Base-by-base conservation (phyloP, 2,329 filamentous ascomycete species). In the Curvularia spicifera region DNA sequence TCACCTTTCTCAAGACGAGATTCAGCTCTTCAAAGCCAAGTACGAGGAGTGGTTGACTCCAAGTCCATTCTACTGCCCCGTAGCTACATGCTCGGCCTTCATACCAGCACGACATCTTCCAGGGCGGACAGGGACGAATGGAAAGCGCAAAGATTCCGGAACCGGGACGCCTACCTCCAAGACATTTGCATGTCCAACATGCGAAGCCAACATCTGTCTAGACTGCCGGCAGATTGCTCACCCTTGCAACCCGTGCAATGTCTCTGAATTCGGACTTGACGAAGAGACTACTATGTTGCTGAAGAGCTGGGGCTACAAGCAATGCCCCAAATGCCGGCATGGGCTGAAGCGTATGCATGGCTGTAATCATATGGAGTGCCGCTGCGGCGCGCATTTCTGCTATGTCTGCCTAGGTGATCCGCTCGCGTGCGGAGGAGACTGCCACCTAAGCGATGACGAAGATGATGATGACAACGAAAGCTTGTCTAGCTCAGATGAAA, bases 341-440 rank as follows among this genome's bases (percentile, higher is more conserved):
- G 82, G 78, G 8, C 69, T 84, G 15, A 76, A 77, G 60, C 76
- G 77, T 52, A 82, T 83, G 78, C 80, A 65, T 57, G 83, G 82
- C 6, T 85, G 82, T 63, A 67, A 69, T 33, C 80, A 83, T 49
- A 79, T 84, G 63, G 68, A 76, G 51, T 84, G 82, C 56, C 69
- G 73, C 13, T 84, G 83, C 53, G 81, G 82, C 12, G 79, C 80
- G 8, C 78, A 82, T 50, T 84, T 79, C 69, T 85, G 83, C 67
- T 85, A 79, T 76, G 62, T 65, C 7, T 85, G 82, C 53, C 54
- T 71, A 35, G 48, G 62, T 26, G 64, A 73, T 0, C 73, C 77
- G 5, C 66, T 77, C 2, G 59, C 70, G 1, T 80, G 78, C 53
- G 51, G 51, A 5, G 69, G 66, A 22, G 53, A 52, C 1, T 71